phyloP scores from a whole-genome alignment of 805 yeast genomes.

The Candida schatavii region DNA sequence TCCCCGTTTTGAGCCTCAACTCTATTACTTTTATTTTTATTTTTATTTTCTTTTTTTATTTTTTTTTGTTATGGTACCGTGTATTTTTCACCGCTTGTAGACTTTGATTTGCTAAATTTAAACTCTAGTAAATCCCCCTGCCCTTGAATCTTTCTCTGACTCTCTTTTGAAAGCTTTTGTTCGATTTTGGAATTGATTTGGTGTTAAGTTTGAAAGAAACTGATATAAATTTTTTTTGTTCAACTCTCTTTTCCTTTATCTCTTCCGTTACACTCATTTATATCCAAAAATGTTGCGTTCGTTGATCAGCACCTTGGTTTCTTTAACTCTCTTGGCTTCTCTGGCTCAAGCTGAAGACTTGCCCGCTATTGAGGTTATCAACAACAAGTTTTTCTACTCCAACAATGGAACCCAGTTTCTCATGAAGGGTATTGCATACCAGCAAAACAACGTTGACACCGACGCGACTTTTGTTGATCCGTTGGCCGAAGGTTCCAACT shows the following conservation, averaged over 20 bases:
- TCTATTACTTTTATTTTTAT: background rate
- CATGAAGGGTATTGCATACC: conserved; percentile 45
- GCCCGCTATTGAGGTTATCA: conserved; percentile 40
- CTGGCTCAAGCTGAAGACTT: conserved; percentile 11
- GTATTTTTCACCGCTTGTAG: background rate
- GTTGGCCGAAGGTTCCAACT: conserved; percentile 38
- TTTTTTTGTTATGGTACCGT: no score
- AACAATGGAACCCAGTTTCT: conserved; percentile 44
- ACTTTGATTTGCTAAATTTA: conserved; percentile 1
- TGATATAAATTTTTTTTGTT: background rate
- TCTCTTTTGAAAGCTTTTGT: no score
- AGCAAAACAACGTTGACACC: conserved; percentile 32
- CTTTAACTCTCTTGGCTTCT: conserved; percentile 5
- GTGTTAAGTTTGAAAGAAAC: background rate
- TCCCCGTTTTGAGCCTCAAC: no score
- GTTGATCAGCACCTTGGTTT: background rate
- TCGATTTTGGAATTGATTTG: background rate
- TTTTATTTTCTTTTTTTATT: background rate
- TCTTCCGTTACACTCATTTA: background rate
- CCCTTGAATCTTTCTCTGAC: background rate
- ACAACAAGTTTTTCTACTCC: conserved; percentile 40
- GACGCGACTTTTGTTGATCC: conserved; percentile 34
- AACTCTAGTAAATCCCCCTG: background rate
- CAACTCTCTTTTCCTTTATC: background rate
- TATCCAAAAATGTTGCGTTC: conserved; percentile 2